Base-by-base conservation (phyloP, 2,329 filamentous ascomycete genomes). In the Botrytis squamosa region DNA sequence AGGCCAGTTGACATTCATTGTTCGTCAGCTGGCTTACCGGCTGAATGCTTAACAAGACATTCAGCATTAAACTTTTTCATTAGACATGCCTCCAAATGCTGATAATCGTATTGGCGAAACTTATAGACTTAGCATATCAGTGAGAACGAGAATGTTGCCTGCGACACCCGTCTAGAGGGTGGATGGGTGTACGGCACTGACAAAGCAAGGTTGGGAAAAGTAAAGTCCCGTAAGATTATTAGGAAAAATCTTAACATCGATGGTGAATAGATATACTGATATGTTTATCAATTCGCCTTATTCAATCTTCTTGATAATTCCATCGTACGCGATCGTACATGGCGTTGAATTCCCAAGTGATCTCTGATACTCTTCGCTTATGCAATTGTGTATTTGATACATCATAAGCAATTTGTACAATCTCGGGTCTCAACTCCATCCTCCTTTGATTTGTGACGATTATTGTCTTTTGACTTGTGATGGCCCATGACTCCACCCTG, bases 291-390 rank as follows among this genome's bases (percentile, higher is more conserved):
- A 22, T 25, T 49, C 1, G 8, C 20, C 20, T 22, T 4, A 25
- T 33, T 49, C 8, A 10, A 22, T 49, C 46, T 25, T 25, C 46
- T 20, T 59, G 16, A 59, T 33, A n/a, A 62, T 40, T 38, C 60
- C 72, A 71, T 33, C 46, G 38, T 69, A 74, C 73, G 18, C 64
- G 73, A 59, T 74, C 73, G 59, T 73, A 73, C 16, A 74, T 73
- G 44, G 73, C 70, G 64, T 73, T 73, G 7, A 74, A 74, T 22
- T 72, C 70, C 73, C 73, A 74, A 69, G 64, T 22, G 55, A 65
- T 38, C 36, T 68, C 70, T 62, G 63, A 44, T 29, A 59, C n/a
- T 14, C 20, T 42, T 33, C 69, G 29, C 63, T 33, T 42, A 22
- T 25, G 49, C 52, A 38, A 25, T 52, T 38, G 10, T 36, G 16